Percentiles rank a stretch among this genome's conserved stretches.
Evolutionary conservation across 1,284 basidiomycete species (phyloP).

Genomic region (Ganoderma lingzhi): DNA sequence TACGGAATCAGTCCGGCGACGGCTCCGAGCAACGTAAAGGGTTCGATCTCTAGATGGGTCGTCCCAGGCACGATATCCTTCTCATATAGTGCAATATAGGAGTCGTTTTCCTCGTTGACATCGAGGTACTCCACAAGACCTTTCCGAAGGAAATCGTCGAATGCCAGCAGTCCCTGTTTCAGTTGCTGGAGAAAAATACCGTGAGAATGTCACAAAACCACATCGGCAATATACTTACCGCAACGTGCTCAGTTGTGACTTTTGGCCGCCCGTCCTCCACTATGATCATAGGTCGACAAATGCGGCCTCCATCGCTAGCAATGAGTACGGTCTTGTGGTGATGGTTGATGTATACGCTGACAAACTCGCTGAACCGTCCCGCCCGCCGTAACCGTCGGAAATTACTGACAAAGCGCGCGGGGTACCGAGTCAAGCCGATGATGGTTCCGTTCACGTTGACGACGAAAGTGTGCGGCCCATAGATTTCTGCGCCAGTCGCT

Average conservation of each 20-base stretch:
- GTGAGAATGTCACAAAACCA: constrained; percentile 18
- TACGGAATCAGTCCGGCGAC: constrained; percentile 99
- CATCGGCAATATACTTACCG: constrained; percentile 50
- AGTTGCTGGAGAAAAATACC: constrained; percentile 61
- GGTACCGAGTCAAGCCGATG: constrained; percentile 91
- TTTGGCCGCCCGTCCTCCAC: constrained; percentile 86
- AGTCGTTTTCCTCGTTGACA: constrained; percentile 99
- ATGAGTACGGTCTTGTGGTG: constrained; percentile 97
- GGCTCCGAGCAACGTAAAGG: constrained; percentile 97
- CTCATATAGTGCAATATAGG: constrained; percentile 97
- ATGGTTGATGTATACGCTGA: constrained; percentile 96
- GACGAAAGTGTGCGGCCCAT: constrained; percentile 90
- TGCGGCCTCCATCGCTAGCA: constrained; percentile 96
- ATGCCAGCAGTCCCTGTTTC: constrained; percentile 82
- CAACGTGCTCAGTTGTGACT: constrained; percentile 86
- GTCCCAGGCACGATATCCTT: constrained; percentile 82
- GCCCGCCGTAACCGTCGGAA: constrained; percentile 95
- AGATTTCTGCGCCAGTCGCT: constrained; percentile 96
- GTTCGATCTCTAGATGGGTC: constrained; percentile 98
- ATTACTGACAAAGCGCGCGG: constrained; percentile 86
- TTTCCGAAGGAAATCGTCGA: constrained; percentile 94
- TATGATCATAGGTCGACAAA: constrained; percentile 98
- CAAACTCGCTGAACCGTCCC: constrained; percentile 94
- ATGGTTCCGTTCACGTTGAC: constrained; percentile 98
- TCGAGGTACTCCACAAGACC: constrained; percentile 99